Conservation (phyloP, 2,329 filamentous ascomycete species). For the Colletotrichum spaethianum region DNA sequence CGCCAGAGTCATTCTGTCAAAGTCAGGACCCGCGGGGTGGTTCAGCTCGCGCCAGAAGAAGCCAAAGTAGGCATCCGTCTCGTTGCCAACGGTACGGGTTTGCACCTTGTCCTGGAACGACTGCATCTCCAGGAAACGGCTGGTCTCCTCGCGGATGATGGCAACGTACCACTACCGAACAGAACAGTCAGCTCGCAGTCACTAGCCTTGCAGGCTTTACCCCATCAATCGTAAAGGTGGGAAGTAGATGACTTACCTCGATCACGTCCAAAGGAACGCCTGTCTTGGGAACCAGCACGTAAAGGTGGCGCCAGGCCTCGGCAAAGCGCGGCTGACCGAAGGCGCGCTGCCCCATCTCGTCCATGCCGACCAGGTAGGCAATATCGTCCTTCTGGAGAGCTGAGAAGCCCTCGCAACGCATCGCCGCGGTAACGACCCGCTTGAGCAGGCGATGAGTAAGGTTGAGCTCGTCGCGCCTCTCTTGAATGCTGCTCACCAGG, state of each 20-base stretch:
- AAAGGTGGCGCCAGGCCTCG: constrained; percentile 66
- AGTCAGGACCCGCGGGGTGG: constrained; percentile 56
- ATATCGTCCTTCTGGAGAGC: constrained; percentile 74
- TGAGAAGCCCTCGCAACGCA: constrained; percentile 74
- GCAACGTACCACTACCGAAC: constrained; percentile 68
- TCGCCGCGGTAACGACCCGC: constrained; percentile 65
- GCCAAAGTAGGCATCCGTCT: constrained; percentile 64
- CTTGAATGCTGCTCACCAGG: constrained; percentile 43
- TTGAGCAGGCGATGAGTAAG: constrained; percentile 68
- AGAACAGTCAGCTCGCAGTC: constrained; percentile 38
- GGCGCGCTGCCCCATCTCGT: constrained; percentile 51
- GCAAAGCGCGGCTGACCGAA: constrained; percentile 65
- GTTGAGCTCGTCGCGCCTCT: constrained; percentile 56
- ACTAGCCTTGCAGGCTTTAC: not conserved
- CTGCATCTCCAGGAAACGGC: constrained; percentile 55
- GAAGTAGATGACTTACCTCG: constrained; percentile 59
- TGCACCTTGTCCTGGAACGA: constrained; percentile 58
- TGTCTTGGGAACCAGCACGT: constrained; percentile 65
- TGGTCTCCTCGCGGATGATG: constrained; percentile 68
- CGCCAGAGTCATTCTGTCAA: constrained; percentile 65
- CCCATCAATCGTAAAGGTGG: constrained; percentile 4
- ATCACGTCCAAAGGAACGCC: constrained; percentile 66
- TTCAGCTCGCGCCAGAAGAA: constrained; percentile 65
- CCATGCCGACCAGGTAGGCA: constrained; percentile 57
- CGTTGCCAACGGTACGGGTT: constrained; percentile 50